phyloP scores from a whole-genome alignment of 257 asterid genomes.

The Gentiana macrophylla region DNA sequence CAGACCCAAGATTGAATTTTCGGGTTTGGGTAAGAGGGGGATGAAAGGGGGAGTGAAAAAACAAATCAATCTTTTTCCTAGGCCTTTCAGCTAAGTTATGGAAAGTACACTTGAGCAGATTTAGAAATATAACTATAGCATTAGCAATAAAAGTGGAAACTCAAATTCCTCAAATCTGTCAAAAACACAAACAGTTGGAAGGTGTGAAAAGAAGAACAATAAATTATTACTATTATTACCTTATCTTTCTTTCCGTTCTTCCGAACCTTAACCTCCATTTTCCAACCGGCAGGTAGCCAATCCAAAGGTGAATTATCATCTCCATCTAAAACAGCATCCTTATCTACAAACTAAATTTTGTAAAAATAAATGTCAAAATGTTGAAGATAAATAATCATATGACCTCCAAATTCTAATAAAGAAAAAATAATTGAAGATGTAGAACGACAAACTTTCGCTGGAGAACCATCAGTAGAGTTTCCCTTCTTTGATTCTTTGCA shows the following conservation, averaged over 20 bases:
- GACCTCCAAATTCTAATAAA: not conserved
- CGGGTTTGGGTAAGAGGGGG: not conserved
- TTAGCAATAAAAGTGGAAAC: not conserved
- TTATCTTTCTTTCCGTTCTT: constrained; percentile 42
- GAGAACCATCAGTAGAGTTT: constrained; percentile 8
- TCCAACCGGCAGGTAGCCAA: constrained; percentile 73
- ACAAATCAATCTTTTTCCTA: not conserved
- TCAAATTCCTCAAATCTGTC: not conserved
- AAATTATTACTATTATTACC: constrained; percentile 17
- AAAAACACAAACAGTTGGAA: not conserved
- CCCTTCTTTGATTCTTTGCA: constrained; percentile 24
- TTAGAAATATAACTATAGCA: not conserved
- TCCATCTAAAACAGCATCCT: constrained; percentile 24
- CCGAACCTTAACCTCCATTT: constrained; percentile 30
- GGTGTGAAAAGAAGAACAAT: not conserved
- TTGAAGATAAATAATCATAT: not conserved
- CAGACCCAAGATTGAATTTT: not conserved
- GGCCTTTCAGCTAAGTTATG: not conserved
- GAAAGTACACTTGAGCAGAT: not conserved
- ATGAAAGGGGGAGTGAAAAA: not conserved
- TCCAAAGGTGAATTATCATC: constrained; percentile 23
- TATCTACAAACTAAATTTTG: constrained; percentile 23
- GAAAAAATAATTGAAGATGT: not conserved
- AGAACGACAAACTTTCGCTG: constrained; percentile 11
- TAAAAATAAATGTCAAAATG: constrained; percentile 8